Evolutionary conservation across 1,284 basidiomycete genomes (phyloP), one percentile per base, ranked within the genome.

Genomic region (Somion occarium): DNA sequence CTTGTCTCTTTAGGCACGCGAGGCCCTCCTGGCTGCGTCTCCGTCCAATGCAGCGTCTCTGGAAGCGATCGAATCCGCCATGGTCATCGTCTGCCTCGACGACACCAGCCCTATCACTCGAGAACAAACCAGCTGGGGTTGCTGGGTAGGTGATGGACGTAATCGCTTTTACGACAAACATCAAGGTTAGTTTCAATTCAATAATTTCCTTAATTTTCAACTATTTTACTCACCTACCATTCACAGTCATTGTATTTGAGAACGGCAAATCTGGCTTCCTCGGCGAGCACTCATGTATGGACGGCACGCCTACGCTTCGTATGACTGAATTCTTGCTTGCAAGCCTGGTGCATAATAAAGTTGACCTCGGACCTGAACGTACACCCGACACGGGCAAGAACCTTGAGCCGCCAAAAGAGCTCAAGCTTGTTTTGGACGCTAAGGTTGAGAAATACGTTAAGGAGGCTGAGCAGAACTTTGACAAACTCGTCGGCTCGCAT

Each of bases 101-200:
- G 90, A 91, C 64, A 78, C 75, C 12, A 75, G 77, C 49, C 92
- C 92, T 0, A 73, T 89, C 39, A 92, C 88, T 12, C 77, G 91
- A 34, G 91, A 98, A 60, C 85, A 93, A 38, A 76, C 88, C 18
- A 88, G 88, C 51, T 91, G 91, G 86, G 75, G 72, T 20, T 83
- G 88, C 55, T 99, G 96, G 96, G 88, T 88, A 24, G 96, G 96
- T 41, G 85, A 97, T 59, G 94, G 92, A 39, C 79, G 84, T 57
- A 98, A 98, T 71, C 78, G 96, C 54, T 99, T 91, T 80, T 98
- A 90, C 67, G 97, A 99, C 76, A 99, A 99, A 72, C 96, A 99
- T 68, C 91, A 98, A 68, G 64, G 91, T 92, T 68, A 55, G 85
- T 74, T 20, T 25, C 25, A 47, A n/a, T 46, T 25, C 48, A 48